phyloP scores from a whole-genome alignment of 371 early-diverging fungal species.

The Syncephalastrum monosporum region DNA sequence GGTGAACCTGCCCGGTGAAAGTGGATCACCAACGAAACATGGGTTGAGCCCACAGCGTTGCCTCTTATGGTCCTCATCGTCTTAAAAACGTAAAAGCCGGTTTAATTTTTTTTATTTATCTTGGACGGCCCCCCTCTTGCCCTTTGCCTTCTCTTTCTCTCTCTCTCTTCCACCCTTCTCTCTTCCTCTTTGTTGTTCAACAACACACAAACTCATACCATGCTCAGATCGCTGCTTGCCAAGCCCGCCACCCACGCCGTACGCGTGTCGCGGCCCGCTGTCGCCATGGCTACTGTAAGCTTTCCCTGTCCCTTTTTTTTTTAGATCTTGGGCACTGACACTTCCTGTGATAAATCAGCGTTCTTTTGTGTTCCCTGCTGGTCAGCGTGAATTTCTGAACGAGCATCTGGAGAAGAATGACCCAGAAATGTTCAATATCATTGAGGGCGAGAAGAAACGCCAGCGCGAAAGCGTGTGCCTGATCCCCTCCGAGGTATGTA shows the following conservation, averaged over 20 bases:
- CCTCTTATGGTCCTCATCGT: conserved; percentile 29
- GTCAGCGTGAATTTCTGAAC: conserved; percentile 71
- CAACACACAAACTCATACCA: conserved; percentile 9
- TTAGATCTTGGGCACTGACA: background rate
- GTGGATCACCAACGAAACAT: conserved; percentile 10
- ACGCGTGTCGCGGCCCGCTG: conserved; percentile 26
- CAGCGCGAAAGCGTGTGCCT: conserved; percentile 93
- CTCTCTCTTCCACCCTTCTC: conserved; percentile 16
- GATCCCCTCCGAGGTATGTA: conserved; percentile 93
- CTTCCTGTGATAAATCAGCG: conserved; percentile 32
- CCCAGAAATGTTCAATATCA: conserved; percentile 93
- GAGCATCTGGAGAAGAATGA: conserved; percentile 73
- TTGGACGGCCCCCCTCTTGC: conserved; percentile 6
- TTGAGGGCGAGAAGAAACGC: conserved; percentile 95
- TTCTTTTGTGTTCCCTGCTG: conserved; percentile 62
- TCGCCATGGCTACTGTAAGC: conserved; percentile 26
- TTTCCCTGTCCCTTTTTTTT: background rate
- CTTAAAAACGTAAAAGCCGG: conserved; percentile 10
- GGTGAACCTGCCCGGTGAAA: conserved; percentile 54
- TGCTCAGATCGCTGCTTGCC: conserved; percentile 38
- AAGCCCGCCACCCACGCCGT: conserved; percentile 16
- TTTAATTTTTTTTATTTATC: too few relatives aligned
- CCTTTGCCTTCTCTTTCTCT: conserved; percentile 10
- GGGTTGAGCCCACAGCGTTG: conserved; percentile 15
- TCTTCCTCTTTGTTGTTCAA: conserved; percentile 8